A percentile compares a stretch with the other conserved stretches of the same genome.
phyloP scores from a whole-genome alignment of 306 rosid species.

The Fagus crenata region DNA sequence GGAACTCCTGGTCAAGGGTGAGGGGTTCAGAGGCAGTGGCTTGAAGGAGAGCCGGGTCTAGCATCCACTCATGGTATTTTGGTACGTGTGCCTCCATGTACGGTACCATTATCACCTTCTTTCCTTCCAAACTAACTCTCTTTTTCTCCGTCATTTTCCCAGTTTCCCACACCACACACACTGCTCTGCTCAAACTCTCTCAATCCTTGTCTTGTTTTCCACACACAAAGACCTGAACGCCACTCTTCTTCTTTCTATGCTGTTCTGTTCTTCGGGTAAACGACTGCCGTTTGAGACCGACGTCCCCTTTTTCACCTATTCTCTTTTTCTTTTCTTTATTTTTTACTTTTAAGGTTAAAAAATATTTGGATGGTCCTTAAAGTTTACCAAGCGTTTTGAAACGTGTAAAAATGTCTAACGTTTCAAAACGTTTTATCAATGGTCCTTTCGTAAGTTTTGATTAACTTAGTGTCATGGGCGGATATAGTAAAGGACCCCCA shows the following conservation, averaged over 20 bases:
- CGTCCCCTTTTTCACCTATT: constrained; percentile 1
- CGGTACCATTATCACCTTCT: constrained; percentile 68
- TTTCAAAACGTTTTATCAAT: no score
- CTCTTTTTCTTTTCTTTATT: no score
- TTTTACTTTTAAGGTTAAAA: no score
- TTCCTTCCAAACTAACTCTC: constrained; percentile 65
- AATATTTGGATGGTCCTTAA: no score
- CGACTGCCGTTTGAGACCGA: neutral
- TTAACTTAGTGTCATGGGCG: no score
- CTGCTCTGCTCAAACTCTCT: neutral
- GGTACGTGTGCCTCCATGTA: constrained; percentile 84
- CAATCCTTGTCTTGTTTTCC: no score
- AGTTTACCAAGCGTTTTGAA: no score
- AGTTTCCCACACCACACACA: neutral
- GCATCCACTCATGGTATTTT: constrained; percentile 85
- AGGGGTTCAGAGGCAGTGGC: constrained; percentile 93
- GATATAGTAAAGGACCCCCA: no score
- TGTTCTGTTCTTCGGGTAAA: neutral
- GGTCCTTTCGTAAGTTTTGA: no score
- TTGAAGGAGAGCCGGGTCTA: constrained; percentile 71
- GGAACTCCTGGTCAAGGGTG: constrained; percentile 70
- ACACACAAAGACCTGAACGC: neutral
- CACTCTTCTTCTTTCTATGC: no score
- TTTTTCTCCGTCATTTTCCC: constrained; percentile 37
- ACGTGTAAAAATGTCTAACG: no score